Evolutionary conservation across 2,329 filamentous ascomycete genomes (phyloP).

Genomic region (Stagonosporopsis vannaccii): DNA sequence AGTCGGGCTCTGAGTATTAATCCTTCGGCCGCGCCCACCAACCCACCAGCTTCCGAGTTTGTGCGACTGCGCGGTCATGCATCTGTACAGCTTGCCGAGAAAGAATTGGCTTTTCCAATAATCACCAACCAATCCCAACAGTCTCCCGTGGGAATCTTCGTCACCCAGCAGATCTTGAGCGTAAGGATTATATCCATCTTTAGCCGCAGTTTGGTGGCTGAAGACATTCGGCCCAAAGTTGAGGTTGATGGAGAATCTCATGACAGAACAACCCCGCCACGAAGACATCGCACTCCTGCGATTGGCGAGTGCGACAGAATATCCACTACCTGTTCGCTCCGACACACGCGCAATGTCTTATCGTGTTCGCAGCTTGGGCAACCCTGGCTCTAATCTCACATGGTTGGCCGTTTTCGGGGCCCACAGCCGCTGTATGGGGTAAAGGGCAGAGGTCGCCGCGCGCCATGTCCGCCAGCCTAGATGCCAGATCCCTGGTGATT

Average conservation of each 20-base stretch:
- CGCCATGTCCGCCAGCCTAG: slow-evolving; percentile 31
- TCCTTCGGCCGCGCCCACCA: slow-evolving; percentile 18
- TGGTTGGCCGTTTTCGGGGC: slow-evolving; percentile 37
- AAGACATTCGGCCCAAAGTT: slow-evolving; percentile 13
- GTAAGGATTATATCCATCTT: slow-evolving; percentile 30
- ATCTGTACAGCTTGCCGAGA: slow-evolving; percentile 1
- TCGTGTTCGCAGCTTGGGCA: slow-evolving; percentile 36
- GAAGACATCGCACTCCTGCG: background rate
- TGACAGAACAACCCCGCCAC: background rate
- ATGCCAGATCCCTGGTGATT: slow-evolving; percentile 34
- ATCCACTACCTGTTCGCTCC: slow-evolving; percentile 23
- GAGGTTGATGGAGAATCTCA: slow-evolving; percentile 18
- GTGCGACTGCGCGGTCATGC: slow-evolving; percentile 22
- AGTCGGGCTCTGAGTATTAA: slow-evolving; percentile 9
- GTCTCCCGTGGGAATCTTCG: slow-evolving; percentile 6
- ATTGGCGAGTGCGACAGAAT: slow-evolving; percentile 4
- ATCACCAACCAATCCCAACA: background rate
- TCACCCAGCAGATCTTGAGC: slow-evolving; percentile 1
- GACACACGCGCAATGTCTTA: slow-evolving; percentile 33
- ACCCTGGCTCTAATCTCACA: slow-evolving; percentile 41
- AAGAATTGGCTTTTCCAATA: slow-evolving; percentile 1
- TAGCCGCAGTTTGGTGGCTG: slow-evolving; percentile 30
- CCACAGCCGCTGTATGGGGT: slow-evolving; percentile 34
- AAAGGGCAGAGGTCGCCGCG: slow-evolving; percentile 31
- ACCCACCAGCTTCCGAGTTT: slow-evolving; percentile 27